Percentiles rank a stretch among this genome's conserved stretches.
These are phyloP conservation scores for Hypoxylon cercidicola DNA, from an alignment of 495 filamentous ascomycete species.

Conservation along the genomic window DNA sequence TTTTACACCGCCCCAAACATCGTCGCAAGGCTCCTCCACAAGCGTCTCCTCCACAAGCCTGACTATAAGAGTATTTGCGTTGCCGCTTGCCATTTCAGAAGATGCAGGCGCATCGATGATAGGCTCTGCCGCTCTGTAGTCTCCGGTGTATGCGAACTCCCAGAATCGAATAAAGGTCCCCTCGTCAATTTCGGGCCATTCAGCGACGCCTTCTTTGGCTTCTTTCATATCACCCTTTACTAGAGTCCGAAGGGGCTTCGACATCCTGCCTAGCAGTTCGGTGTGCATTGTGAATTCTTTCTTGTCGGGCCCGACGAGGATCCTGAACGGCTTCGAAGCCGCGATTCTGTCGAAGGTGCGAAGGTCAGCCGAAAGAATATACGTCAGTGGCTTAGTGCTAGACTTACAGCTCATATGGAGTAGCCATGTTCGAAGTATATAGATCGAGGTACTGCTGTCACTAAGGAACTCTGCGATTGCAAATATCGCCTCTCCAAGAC, in stretches of 20 bases:
- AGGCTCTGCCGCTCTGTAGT: slow-evolving; percentile 27
- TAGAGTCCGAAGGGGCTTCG: slow-evolving; percentile 17
- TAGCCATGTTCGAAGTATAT: slow-evolving; percentile 13
- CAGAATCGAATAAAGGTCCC: slow-evolving; percentile 34
- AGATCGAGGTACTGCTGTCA: background rate
- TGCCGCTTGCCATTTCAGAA: background rate
- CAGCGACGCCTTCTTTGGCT: background rate
- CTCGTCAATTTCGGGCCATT: slow-evolving; percentile 31
- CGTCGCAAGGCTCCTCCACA: too few species aligned
- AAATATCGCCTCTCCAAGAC: too few species aligned
- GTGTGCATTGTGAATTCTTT: slow-evolving; percentile 32
- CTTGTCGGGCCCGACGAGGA: slow-evolving; percentile 32
- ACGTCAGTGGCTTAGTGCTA: background rate
- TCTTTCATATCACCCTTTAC: slow-evolving; percentile 29
- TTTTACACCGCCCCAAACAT: too few species aligned
- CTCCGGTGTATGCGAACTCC: slow-evolving; percentile 34
- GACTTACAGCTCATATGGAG: slow-evolving; percentile 22
- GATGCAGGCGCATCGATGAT: background rate
- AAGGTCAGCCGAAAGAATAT: background rate
- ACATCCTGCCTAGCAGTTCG: slow-evolving; percentile 22
- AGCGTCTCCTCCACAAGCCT: background rate
- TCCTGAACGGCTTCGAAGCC: slow-evolving; percentile 36
- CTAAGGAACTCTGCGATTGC: too few species aligned
- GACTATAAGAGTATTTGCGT: background rate
- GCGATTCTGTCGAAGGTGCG: slow-evolving; percentile 17